phyloP scores from a whole-genome alignment of 495 filamentous ascomycete species.

The Rostrohypoxylon terebratum region DNA sequence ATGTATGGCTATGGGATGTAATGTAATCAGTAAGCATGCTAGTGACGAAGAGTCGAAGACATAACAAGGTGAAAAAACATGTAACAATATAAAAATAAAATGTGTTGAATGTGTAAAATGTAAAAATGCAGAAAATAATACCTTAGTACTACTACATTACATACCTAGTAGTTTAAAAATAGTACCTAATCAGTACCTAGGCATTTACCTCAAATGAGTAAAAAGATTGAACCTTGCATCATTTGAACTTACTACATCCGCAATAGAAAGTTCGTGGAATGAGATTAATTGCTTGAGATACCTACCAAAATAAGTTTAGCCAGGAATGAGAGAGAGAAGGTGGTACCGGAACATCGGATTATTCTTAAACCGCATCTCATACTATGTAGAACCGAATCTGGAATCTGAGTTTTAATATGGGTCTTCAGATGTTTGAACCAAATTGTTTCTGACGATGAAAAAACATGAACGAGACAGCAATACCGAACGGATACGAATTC shows the following conservation, averaged over 20 bases:
- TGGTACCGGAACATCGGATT: constrained; percentile 21
- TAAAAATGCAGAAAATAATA: too few relatives aligned
- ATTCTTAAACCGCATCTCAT: constrained; percentile 30
- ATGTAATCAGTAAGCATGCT: constrained; percentile 3
- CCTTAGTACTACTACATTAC: too few relatives aligned
- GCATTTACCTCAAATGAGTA: neutral
- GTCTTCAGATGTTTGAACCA: neutral
- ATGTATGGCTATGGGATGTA: too few relatives aligned
- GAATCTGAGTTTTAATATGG: neutral
- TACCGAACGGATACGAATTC: neutral
- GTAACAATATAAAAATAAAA: neutral
- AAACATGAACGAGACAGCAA: neutral
- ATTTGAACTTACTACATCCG: neutral
- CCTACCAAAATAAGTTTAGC: neutral
- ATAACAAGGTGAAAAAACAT: neutral
- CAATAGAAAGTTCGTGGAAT: neutral
- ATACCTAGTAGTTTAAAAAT: neutral
- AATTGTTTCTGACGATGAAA: constrained; percentile 9
- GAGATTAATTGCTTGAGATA: neutral
- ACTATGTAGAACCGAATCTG: neutral
- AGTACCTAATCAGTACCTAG: neutral
- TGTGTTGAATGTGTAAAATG: neutral
- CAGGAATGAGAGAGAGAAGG: neutral
- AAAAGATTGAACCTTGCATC: neutral
- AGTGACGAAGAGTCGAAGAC: neutral